Evolutionary conservation across 805 yeast species (phyloP).

Genomic region (Teunomyces lycoperdinae): DNA sequence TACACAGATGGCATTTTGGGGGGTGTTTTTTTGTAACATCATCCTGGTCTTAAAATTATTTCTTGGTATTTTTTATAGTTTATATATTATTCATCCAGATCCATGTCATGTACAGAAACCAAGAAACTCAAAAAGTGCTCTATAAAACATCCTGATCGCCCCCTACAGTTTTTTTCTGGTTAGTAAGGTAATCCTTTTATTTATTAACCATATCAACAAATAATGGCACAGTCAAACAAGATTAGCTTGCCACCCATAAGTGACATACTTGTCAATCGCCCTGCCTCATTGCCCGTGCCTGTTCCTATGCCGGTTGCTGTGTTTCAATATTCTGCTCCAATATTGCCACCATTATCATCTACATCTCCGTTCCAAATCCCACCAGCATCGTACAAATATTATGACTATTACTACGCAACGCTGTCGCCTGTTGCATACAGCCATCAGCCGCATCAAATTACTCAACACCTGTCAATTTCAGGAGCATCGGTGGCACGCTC

Average conservation of each 20-base stretch:
- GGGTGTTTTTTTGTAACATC: not conserved
- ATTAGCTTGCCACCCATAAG: slow-evolving; percentile 42
- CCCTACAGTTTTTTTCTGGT: not conserved
- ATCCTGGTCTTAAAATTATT: not conserved
- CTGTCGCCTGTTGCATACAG: slow-evolving; percentile 2
- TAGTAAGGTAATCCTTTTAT: not conserved
- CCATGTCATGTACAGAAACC: slow-evolving; percentile 3
- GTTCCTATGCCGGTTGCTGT: not conserved
- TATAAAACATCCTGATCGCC: slow-evolving; percentile 1
- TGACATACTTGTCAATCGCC: slow-evolving; percentile 27
- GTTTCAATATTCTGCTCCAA: slow-evolving; percentile 1
- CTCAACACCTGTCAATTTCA: not conserved
- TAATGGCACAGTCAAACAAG: slow-evolving; percentile 13
- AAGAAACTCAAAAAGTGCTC: slow-evolving; percentile 4
- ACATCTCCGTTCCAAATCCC: not conserved
- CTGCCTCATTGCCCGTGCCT: slow-evolving; percentile 7
- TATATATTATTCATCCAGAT: slow-evolving; percentile 2
- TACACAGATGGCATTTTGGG: not conserved
- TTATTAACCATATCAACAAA: not conserved
- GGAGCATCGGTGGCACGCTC: slow-evolving; percentile 5
- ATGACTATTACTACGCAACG: slow-evolving; percentile 12
- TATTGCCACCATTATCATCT: slow-evolving; percentile 8
- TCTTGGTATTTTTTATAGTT: slow-evolving; percentile 3
- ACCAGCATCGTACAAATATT: slow-evolving; percentile 10
- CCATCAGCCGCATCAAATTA: not conserved